phyloP scores from a whole-genome alignment of 345 rosid genomes.

The Citropsis articulata region DNA sequence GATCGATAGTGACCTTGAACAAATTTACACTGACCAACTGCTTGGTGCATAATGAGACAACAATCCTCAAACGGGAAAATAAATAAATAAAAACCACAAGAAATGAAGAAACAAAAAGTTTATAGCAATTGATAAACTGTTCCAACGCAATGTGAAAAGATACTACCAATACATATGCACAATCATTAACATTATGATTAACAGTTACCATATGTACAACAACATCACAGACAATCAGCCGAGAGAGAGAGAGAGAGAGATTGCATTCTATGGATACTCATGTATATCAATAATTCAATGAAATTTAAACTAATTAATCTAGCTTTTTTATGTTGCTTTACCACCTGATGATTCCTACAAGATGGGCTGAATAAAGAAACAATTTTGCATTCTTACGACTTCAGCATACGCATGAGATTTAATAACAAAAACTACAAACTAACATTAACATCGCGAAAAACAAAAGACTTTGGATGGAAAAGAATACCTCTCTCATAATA shows the following conservation, averaged over 20 bases:
- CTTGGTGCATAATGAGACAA: not conserved
- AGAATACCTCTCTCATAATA: slow-evolving; percentile 45
- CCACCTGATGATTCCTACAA: not conserved
- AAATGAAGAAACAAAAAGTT: not conserved
- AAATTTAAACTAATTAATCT: not conserved
- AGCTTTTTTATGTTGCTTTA: not conserved
- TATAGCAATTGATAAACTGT: not conserved
- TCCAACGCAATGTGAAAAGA: not conserved
- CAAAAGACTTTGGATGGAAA: not conserved
- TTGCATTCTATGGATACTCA: not conserved
- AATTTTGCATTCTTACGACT: not conserved
- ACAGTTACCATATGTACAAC: not conserved
- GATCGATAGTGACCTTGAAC: not conserved
- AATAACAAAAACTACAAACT: not conserved
- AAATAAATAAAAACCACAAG: not conserved
- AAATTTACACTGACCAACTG: not conserved
- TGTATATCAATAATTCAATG: not conserved
- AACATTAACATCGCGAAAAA: not conserved
- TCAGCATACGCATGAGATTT: not conserved
- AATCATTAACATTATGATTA: not conserved
- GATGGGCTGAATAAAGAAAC: not conserved
- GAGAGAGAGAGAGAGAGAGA: not conserved
- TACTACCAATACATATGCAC: not conserved
- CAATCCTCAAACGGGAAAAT: not conserved
- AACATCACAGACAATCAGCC: not conserved